Evolutionary conservation across 495 filamentous ascomycete species (phyloP).

Genomic region (Bacidia gigantensis): DNA sequence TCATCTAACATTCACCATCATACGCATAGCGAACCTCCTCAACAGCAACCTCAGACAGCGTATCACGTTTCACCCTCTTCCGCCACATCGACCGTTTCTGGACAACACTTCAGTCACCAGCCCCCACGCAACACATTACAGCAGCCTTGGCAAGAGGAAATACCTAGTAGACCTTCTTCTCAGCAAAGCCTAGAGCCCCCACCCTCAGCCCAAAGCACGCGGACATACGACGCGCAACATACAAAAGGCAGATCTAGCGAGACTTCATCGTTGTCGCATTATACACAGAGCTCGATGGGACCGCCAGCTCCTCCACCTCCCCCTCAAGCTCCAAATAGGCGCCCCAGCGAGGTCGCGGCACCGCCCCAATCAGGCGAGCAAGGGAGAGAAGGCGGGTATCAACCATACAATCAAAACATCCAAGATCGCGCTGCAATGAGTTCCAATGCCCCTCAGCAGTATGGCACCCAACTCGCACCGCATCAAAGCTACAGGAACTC

Average conservation of each 20-base stretch:
- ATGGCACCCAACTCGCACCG: conserved; percentile 15
- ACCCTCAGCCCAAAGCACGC: conserved; percentile 8
- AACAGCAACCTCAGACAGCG: conserved; percentile 7
- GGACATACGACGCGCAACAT: conserved; percentile 9
- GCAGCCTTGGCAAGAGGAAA: conserved; percentile 15
- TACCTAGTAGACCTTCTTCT: conserved; percentile 16
- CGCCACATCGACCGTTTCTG: conserved; percentile 15
- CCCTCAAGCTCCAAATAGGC: conserved; percentile 13
- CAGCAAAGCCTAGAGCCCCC: conserved; percentile 18
- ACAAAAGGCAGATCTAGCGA: conserved; percentile 5
- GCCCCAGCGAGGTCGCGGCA: conserved; percentile 15
- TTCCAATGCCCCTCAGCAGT: conserved; percentile 13
- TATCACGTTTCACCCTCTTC: conserved; percentile 19
- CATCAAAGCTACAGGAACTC: conserved; percentile 13
- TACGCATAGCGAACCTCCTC: conserved; percentile 1
- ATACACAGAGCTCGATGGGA: conserved; percentile 16
- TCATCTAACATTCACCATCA: conserved; percentile 13
- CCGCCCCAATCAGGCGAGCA: conserved; percentile 8
- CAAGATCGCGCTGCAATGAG: conserved; percentile 12
- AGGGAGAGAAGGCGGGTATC: conserved; percentile 16
- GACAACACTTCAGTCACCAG: conserved; percentile 15
- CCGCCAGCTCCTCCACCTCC: conserved; percentile 15
- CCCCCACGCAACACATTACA: conserved; percentile 10
- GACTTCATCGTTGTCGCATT: conserved; percentile 5
- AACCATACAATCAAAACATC: conserved; percentile 13